phyloP scores from a whole-genome alignment of 768 basidiomycete species.

The Collybia nuda region DNA sequence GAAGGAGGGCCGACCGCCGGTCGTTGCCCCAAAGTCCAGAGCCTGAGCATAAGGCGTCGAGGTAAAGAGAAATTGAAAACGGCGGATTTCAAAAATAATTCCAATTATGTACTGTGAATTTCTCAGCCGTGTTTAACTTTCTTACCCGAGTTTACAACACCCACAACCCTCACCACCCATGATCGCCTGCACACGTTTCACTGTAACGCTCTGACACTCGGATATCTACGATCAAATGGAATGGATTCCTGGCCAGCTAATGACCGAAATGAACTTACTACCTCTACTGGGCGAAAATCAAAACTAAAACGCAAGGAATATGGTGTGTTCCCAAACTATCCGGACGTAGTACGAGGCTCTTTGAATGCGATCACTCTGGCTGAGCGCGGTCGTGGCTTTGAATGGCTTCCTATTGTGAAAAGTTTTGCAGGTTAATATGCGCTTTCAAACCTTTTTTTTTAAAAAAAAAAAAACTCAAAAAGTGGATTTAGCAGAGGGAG shows the following conservation, averaged over 20 bases:
- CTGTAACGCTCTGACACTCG: too few species aligned
- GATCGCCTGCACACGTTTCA: too few species aligned
- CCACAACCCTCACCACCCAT: too few species aligned
- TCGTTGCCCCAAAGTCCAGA: conserved; percentile 45
- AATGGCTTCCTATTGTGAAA: conserved; percentile 51
- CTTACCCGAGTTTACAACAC: too few species aligned
- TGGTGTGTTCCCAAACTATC: conserved; percentile 36
- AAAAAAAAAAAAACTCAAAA: not conserved
- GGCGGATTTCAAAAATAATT: conserved; percentile 26
- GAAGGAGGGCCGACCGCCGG: conserved; percentile 24
- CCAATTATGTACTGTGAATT: not conserved
- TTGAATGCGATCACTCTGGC: conserved; percentile 57
- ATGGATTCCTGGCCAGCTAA: conserved; percentile 76
- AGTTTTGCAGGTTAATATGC: conserved; percentile 24
- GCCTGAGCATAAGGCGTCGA: conserved; percentile 45
- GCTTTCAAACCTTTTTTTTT: conserved; percentile 1
- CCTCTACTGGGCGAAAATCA: conserved; percentile 14
- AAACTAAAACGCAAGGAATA: conserved; percentile 29
- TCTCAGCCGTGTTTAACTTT: too few species aligned
- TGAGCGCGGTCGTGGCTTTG: conserved; percentile 38
- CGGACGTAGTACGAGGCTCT: conserved; percentile 55
- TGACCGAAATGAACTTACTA: conserved; percentile 30
- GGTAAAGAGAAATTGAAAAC: conserved; percentile 10
- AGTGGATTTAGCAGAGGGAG: not conserved
- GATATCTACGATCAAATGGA: conserved; percentile 47